Base-by-base conservation (phyloP, 2,329 filamentous ascomycete species). In the Incumbomyces lentus region DNA sequence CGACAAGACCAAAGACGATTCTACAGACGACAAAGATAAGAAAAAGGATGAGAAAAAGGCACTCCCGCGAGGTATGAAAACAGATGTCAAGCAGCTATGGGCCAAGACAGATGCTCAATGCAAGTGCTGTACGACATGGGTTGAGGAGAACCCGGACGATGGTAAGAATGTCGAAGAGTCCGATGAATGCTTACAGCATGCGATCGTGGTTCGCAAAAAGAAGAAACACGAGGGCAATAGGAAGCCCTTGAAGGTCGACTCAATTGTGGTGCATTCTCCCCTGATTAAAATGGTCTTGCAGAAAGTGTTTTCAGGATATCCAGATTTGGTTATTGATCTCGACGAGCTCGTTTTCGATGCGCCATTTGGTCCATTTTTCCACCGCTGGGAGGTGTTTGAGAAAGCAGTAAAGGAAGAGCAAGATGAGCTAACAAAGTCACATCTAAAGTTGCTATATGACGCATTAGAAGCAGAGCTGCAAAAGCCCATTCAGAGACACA, bases 301-400 rank as follows among this genome's bases (percentile, higher is more conserved):
- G 8, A 67, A 72, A 10, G 68, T 82, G 6, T 66, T 83, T 17
- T 62, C 68, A 1, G 73, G 68, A 7, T 83, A 82, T 48, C 75
- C 76, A 0, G 78, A 79, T 1, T 67, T 84, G 26, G 75, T 76
- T 2, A 73, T 75, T 30, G 70, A 68, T 10, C 64, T 84, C 19
- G 69, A 77, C n/a, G 70, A 76, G 1, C 66, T 84, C 1, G 74
- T 76, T 46, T 82, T 85, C 50, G 60, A 64, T 6, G 73, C 72
- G 0, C 78, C 77, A 0, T 84, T 84, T 50, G 66, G 75, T 53
- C 75, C 77, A 0, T 76, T 86, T 40, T 75, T 84, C 34, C 79
- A 86, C 60, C 72, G 81, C 29, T 85, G 80, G 79, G 64, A 68
- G 1, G 56, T 64, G 6, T 68, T 80, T 32, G 54, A 37, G 33